These are phyloP conservation scores for Eucalyptus marginata DNA, from an alignment of 345 rosid species.

Conservation along the genomic window DNA sequence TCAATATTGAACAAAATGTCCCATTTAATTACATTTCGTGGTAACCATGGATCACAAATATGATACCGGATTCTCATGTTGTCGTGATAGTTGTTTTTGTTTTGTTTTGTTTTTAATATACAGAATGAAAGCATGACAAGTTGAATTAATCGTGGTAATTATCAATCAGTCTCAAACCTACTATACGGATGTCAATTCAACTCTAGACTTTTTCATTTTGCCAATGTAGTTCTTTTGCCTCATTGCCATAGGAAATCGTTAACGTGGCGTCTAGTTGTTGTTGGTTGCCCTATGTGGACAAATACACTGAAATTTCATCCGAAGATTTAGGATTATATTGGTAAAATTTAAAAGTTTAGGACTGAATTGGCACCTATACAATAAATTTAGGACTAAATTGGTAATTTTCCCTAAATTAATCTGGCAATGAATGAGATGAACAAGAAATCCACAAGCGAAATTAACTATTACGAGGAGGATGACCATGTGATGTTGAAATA, in stretches of 20 bases:
- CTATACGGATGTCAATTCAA: not conserved
- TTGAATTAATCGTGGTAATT: not conserved
- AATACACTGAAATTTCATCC: not conserved
- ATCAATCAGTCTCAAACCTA: not conserved
- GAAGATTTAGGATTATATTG: not conserved
- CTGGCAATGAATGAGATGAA: not conserved
- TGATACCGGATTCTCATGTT: not conserved
- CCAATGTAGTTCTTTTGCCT: not conserved
- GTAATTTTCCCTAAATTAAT: not conserved
- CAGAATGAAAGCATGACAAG: not conserved
- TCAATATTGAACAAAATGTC: not conserved
- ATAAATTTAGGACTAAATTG: not conserved
- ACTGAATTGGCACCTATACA: not conserved
- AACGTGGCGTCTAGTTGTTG: accelerated
- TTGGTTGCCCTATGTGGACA: not conserved
- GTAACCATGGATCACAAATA: not conserved
- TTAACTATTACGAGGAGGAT: not conserved
- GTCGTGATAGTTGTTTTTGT: not conserved
- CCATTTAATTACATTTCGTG: not conserved
- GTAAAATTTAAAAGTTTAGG: not conserved
- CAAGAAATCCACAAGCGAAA: not conserved
- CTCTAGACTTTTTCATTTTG: not conserved
- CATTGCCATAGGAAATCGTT: accelerated
- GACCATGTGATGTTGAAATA: not conserved
- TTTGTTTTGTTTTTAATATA: not conserved